These are phyloP conservation scores for Yamadazyma trypodendri DNA, from an alignment of 1,139 yeast genomes.

Conservation along the genomic window DNA sequence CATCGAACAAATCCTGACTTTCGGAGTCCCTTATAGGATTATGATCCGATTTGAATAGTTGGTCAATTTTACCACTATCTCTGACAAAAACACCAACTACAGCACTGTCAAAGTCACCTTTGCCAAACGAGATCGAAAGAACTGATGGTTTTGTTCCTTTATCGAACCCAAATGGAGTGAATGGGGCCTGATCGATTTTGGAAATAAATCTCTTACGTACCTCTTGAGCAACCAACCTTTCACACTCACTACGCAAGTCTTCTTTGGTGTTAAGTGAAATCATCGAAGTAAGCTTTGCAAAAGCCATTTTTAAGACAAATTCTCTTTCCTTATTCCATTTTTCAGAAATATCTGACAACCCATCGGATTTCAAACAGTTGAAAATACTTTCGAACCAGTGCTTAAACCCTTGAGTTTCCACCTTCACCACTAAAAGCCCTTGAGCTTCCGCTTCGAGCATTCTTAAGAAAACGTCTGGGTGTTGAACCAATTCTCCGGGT, in stretches of 20 bases:
- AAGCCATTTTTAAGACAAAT: constrained; percentile 62
- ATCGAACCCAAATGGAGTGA: constrained; percentile 72
- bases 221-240: constrained; percentile 64
- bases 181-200: constrained; percentile 91
- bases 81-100: constrained; percentile 78
- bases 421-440: constrained; percentile 52
- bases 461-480: constrained; percentile 80
- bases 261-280: constrained; percentile 80
- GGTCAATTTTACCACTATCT: constrained; percentile 77
- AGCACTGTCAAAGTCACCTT: constrained; percentile 83
- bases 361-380: constrained; percentile 73
- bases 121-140: constrained; percentile 80
- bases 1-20: constrained; percentile 54
- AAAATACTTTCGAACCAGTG: constrained; percentile 49
- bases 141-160: constrained; percentile 85
- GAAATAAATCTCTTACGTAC: constrained; percentile 68
- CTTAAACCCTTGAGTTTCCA: constrained; percentile 43
- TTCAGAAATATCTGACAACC: constrained; percentile 74
- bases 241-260: constrained; percentile 75
- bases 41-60: constrained; percentile 74
- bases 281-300: constrained; percentile 65
- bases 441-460: constrained; percentile 87
- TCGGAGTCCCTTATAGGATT: constrained; percentile 63
- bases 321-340: constrained; percentile 84
- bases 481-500: constrained; percentile 65